Evolutionary conservation across 2,329 filamentous ascomycete species (phyloP), one percentile per base, ranked within the genome.

Genomic region (Myrmaecium sp.): DNA sequence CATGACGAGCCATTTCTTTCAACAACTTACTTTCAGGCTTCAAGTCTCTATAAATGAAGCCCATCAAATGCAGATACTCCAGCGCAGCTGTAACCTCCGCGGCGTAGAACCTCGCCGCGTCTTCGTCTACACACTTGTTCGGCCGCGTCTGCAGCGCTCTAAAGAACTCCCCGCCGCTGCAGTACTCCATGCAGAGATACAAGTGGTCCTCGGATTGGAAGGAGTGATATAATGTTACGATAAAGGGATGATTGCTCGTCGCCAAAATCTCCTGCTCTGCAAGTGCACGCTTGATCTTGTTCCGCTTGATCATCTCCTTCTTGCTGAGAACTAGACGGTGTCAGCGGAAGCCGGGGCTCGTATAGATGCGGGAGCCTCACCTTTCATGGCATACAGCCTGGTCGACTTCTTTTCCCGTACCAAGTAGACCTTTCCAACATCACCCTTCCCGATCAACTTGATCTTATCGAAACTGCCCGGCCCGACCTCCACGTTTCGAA

Each of bases 171-270:
- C 89, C 89, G 38, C 89, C 89, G 42, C 84, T 95, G 63, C 89
- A 98, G 51, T 98, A 98, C 54, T 98, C 89, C 89, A 98, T 98
- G 52, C 89, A 98, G n/a, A 98, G 66, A 49, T 98, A 98, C 21
- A 98, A 66, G 55, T 95, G 84, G 39, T 98, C 89, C 51, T 98
- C 89, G 2, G 89, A 98, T 54, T 98, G 89, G 64, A 98, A 98
- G 0, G 86, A 95, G 57, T 98, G 89, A 51, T 95, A 98, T 3
- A 98, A 64, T 0, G 89, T 98, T 35, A 98, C 89, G 47, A 98
- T 98, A 53, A 98, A 98, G 0, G 89, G 89, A 45, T 98, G 89
- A 43, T 98, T 98, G 62, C 86, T 95, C 21, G 89, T 98, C 6
- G 89, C 89, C 28, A 98, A 62, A 37, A 98, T 98, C 54, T 98